phyloP scores from a whole-genome alignment of 176 grass and related monocot genomes.

The Paspalum vaginatum region DNA sequence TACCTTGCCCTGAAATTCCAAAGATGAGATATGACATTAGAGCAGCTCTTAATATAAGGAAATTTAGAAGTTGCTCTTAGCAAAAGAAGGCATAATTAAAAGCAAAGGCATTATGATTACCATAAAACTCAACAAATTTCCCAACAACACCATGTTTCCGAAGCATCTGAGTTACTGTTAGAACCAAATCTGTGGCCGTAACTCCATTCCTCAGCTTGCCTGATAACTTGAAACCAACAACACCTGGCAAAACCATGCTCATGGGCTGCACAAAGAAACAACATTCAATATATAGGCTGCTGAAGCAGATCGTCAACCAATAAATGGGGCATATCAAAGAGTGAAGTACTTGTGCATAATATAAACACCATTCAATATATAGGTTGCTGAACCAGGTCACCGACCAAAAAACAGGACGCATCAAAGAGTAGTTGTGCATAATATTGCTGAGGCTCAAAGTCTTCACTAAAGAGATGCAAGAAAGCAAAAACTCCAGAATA shows the following conservation, averaged over 20 bases:
- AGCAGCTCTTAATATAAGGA: constrained; percentile 14
- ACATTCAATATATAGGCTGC: constrained; percentile 20
- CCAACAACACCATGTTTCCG: constrained; percentile 98
- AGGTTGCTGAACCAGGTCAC: neutral
- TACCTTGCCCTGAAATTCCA: constrained; percentile 64
- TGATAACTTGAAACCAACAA: constrained; percentile 91
- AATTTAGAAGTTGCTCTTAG: constrained; percentile 20
- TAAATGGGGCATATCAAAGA: neutral
- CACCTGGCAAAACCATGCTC: constrained; percentile 97
- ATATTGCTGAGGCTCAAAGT: neutral
- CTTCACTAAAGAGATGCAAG: neutral
- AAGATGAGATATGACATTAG: constrained; percentile 21
- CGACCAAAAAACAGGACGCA: neutral
- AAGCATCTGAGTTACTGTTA: constrained; percentile 95
- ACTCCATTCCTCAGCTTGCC: constrained; percentile 93
- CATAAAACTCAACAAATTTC: constrained; percentile 96
- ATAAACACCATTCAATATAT: neutral
- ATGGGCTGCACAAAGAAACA: constrained; percentile 65
- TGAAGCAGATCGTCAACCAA: neutral
- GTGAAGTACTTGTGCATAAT: neutral
- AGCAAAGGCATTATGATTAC: constrained; percentile 39
- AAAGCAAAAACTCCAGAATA: neutral
- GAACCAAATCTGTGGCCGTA: constrained; percentile 94
- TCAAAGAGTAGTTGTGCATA: neutral
- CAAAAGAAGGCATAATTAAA: neutral